Conservation (phyloP, 225 moss, liverwort and hornwort genomes). For the Pleurozium schreberi region DNA sequence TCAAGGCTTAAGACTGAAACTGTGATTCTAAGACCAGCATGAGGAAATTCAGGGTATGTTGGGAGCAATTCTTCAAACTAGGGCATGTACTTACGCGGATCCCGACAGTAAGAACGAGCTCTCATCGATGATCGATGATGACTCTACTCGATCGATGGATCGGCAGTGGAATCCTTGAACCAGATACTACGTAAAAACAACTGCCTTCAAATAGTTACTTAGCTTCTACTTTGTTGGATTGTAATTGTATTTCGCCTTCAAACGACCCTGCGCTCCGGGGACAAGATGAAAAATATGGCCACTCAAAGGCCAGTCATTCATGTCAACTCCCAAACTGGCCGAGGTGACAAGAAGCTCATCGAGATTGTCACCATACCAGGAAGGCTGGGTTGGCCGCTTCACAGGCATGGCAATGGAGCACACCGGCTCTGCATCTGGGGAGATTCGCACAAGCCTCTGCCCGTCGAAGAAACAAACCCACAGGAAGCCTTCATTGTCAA, state of each 20-base stretch:
- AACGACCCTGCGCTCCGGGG: slow-evolving; percentile 38
- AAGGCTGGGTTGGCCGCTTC: slow-evolving; percentile 73
- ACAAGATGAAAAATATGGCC: slow-evolving; percentile 50
- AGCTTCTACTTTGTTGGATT: not conserved
- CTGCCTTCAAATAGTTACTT: no score
- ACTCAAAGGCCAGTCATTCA: slow-evolving; percentile 41
- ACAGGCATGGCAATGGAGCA: slow-evolving; percentile 47
- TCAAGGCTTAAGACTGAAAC: not conserved
- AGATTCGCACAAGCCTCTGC: slow-evolving; percentile 56
- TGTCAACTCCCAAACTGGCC: slow-evolving; percentile 40
- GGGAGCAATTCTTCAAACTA: not conserved
- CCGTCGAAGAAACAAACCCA: slow-evolving; percentile 92
- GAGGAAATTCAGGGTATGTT: not conserved
- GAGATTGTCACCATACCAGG: slow-evolving; percentile 59
- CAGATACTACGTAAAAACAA: not conserved
- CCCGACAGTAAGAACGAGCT: not conserved
- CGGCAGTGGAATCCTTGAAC: not conserved
- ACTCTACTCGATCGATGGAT: not conserved
- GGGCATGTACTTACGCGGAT: not conserved
- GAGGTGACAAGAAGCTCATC: slow-evolving; percentile 68
- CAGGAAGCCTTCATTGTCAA: slow-evolving; percentile 61
- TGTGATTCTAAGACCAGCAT: not conserved
- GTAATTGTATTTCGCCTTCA: slow-evolving; percentile 56
- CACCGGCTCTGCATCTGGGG: slow-evolving; percentile 32
- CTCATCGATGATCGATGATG: not conserved